Percentiles rank a stretch among this genome's conserved stretches.
These are phyloP conservation scores for Myriosclerotinia scirpicola DNA, from an alignment of 2,329 filamentous ascomycete genomes.

Conservation along the genomic window DNA sequence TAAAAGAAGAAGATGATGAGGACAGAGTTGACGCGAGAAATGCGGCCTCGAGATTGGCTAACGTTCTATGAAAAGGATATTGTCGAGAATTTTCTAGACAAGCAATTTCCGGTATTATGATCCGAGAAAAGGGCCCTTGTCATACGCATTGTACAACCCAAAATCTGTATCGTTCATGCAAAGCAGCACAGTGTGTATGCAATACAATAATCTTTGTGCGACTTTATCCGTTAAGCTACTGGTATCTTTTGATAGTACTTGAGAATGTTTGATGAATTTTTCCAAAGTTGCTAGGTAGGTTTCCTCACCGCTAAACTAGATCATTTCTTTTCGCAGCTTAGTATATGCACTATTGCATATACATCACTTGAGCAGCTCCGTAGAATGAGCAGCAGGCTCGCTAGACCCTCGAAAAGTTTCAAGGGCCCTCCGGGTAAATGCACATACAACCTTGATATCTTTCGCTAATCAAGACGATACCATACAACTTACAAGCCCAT, in stretches of 20 bases:
- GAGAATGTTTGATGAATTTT: constrained; percentile 9
- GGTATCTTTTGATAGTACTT: constrained; percentile 14
- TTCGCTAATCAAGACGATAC: constrained; percentile 16
- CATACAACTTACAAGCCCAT: constrained; percentile 16
- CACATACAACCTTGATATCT: constrained; percentile 2
- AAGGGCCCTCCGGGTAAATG: constrained; percentile 13
- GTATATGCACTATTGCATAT: constrained; percentile 11
- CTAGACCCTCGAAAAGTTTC: constrained; percentile 16
- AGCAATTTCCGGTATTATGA: constrained; percentile 14
- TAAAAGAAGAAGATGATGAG: constrained; percentile 82
- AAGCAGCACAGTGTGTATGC: constrained; percentile 22
- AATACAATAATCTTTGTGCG: constrained; percentile 25
- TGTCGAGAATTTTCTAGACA: constrained; percentile 4
- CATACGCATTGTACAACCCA: constrained; percentile 20
- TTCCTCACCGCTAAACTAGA: constrained; percentile 20
- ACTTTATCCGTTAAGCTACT: constrained; percentile 21
- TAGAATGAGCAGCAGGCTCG: constrained; percentile 9
- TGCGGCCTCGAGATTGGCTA: constrained; percentile 76
- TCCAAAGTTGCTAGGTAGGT: constrained; percentile 6
- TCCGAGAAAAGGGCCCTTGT: constrained; percentile 19
- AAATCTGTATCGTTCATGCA: constrained; percentile 25
- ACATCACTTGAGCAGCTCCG: constrained; percentile 9
- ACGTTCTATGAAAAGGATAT: constrained; percentile 20
- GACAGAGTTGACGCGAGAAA: constrained; percentile 94
- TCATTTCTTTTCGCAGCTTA: constrained; percentile 1